phyloP scores from a whole-genome alignment of 2,329 filamentous ascomycete species.

The Claviceps pazoutovae region DNA sequence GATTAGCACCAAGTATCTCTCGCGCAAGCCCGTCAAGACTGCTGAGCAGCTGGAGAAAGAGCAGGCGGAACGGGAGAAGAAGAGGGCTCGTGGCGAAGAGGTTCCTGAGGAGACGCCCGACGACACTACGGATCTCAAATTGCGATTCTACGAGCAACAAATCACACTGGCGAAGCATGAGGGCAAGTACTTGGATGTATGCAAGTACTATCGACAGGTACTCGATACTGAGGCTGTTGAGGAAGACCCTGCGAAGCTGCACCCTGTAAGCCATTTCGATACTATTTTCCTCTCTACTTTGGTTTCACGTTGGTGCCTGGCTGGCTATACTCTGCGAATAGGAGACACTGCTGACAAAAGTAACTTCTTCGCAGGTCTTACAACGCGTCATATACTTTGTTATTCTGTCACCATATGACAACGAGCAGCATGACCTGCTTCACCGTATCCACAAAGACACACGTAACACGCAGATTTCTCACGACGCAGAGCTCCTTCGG shows the following conservation, averaged over 20 bases:
- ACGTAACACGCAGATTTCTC: conserved; percentile 62
- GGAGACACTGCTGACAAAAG: neutral
- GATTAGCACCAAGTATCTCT: conserved; percentile 88
- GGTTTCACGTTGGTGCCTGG: neutral
- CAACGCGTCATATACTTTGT: conserved; percentile 96
- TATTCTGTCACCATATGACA: conserved; percentile 92
- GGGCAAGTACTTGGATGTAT: conserved; percentile 90
- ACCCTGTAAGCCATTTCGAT: conserved; percentile 46
- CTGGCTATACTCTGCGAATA: too few relatives aligned
- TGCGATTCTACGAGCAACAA: conserved; percentile 94
- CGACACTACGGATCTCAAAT: conserved; percentile 90
- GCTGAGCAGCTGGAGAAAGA: conserved; percentile 83
- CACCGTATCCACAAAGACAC: conserved; percentile 82
- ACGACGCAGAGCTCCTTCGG: conserved; percentile 77
- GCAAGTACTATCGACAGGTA: conserved; percentile 96
- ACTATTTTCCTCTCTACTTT: neutral
- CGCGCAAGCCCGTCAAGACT: conserved; percentile 82
- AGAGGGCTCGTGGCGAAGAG: conserved; percentile 65
- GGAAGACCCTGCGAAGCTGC: conserved; percentile 73
- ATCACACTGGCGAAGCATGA: conserved; percentile 93
- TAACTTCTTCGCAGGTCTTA: conserved; percentile 47
- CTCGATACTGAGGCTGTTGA: conserved; percentile 92
- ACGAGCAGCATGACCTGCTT: conserved; percentile 93
- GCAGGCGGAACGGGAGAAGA: conserved; percentile 75
- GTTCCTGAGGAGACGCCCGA: conserved; percentile 66